Evolutionary conservation across 305 asterid genomes (phyloP).

Genomic region (Andrographis paniculata): DNA sequence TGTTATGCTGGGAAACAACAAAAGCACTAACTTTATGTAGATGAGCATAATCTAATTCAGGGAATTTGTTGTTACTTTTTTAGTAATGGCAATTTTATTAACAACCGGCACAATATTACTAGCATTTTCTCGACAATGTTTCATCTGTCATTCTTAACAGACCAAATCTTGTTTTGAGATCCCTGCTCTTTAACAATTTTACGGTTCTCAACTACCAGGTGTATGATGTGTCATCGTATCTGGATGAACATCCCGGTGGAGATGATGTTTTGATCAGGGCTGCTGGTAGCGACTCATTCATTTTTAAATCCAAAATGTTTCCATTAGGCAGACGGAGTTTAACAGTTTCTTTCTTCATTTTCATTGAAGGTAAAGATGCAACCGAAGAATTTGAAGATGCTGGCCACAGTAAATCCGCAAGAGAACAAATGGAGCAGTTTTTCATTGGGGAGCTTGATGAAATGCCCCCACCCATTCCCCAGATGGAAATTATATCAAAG

Average conservation of each 20-base stretch:
- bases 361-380: conserved; percentile 62
- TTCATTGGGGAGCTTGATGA: conserved; percentile 76
- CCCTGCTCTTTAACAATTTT: too few species aligned
- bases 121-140: too few species aligned
- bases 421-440: conserved; percentile 70
- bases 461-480: conserved; percentile 41
- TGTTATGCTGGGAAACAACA: too few species aligned
- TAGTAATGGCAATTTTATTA: too few species aligned
- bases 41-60: too few species aligned
- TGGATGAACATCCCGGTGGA: conserved; percentile 97
- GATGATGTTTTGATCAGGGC: conserved; percentile 62
- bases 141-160: too few species aligned
- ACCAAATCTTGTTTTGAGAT: too few species aligned
- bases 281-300: conserved; percentile 34
- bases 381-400: conserved; percentile 92
- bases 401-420: conserved; percentile 77
- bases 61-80: too few species aligned
- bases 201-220: conserved; percentile 49
- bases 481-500: conserved; percentile 39
- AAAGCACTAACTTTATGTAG: too few species aligned
- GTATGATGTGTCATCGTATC: conserved; percentile 74
- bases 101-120: too few species aligned
- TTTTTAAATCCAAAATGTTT: not conserved
- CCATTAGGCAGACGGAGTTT: not conserved
- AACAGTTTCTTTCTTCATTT: not conserved